phyloP scores from a whole-genome alignment of 2,329 filamentous ascomycete genomes.

The Dactylonectria macrodidyma region DNA sequence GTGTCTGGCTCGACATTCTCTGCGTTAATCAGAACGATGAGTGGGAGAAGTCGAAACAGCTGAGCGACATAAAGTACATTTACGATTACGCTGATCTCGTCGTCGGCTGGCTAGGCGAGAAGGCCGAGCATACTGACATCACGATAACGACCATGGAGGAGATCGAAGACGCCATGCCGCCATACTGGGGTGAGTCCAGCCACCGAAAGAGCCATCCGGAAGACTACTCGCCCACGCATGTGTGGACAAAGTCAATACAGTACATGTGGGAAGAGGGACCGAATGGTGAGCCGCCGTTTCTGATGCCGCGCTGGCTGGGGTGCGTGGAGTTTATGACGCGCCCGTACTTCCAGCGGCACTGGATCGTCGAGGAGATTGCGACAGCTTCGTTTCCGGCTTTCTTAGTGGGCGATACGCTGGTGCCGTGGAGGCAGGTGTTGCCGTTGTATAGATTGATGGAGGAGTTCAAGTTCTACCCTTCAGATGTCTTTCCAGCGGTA shows the following conservation, averaged over 20 bases:
- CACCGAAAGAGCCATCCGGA: slow-evolving; percentile 52
- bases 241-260: slow-evolving; percentile 48
- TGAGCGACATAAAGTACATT: slow-evolving; percentile 48
- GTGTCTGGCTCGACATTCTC: slow-evolving; percentile 52
- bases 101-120: slow-evolving; percentile 52
- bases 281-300: slow-evolving; percentile 41
- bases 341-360: slow-evolving; percentile 53
- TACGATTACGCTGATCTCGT: slow-evolving; percentile 51
- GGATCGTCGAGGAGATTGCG: slow-evolving; percentile 56
- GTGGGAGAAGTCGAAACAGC: slow-evolving; percentile 47
- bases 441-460: slow-evolving; percentile 53
- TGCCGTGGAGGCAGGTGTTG: slow-evolving; percentile 55
- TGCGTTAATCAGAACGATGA: slow-evolving; percentile 49
- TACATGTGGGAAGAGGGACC: slow-evolving; percentile 43
- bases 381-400: slow-evolving; percentile 51
- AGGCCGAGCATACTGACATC: slow-evolving; percentile 47
- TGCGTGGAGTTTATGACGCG: slow-evolving; percentile 49
- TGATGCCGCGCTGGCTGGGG: slow-evolving; percentile 43
- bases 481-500: slow-evolving; percentile 47
- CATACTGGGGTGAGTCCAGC: slow-evolving; percentile 52
- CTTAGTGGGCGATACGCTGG: slow-evolving; percentile 53
- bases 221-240: slow-evolving; percentile 52
- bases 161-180: slow-evolving; percentile 52
- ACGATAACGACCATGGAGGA: slow-evolving; percentile 47
- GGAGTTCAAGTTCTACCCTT: slow-evolving; percentile 53